Evolutionary conservation across 2,329 filamentous ascomycete species (phyloP), one percentile per base, ranked within the genome.

Genomic region (Akanthomyces dipterigenus): DNA sequence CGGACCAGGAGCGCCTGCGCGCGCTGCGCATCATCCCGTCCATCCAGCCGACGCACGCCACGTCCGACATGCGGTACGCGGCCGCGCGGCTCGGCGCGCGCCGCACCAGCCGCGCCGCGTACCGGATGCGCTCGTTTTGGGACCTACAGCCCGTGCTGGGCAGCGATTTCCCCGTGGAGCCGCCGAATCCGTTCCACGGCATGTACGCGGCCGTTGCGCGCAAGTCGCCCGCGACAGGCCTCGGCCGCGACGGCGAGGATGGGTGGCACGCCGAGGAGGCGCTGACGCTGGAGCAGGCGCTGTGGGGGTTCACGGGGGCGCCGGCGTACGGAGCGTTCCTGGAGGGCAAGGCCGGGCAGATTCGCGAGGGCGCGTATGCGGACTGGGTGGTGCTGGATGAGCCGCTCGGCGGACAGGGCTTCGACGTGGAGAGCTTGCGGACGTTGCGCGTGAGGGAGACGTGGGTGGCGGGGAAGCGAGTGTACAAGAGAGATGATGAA

Each of bases 111-210:
- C 67, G 73, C 16, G 82, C 84, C 63, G 87, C 87, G 1, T 90
- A 90, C 70, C 79, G 86, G 24, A 89, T 90, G 87, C 76, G 77
- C 12, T 85, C 83, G 0, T 72, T 89, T 1, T 77, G 88, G 1
- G 76, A 80, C 26, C 69, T 80, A 14, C 71, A 70, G 0, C 82
- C 83, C 4, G 73, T 89, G 1, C 77, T 90, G 1, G 88, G 88
- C 2, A 88, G 85, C 54, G 88, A 90, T 67, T 90, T 90, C 66
- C 88, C 88, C 42, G 87, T 90, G 8, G 87, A 90, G 69, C 87
- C 87, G 2, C 81, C 86, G 0, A 82, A 84, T 66, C 84, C 87
- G 2, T 87, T 88, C 64, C 81, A 86, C 60, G 88, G 87, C 20
- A 84, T 90, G 43, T 90, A 88, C 66, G 87, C 87, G 3, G 88